phyloP scores from a whole-genome alignment of 768 basidiomycete species.

The Galerina sulciceps region DNA sequence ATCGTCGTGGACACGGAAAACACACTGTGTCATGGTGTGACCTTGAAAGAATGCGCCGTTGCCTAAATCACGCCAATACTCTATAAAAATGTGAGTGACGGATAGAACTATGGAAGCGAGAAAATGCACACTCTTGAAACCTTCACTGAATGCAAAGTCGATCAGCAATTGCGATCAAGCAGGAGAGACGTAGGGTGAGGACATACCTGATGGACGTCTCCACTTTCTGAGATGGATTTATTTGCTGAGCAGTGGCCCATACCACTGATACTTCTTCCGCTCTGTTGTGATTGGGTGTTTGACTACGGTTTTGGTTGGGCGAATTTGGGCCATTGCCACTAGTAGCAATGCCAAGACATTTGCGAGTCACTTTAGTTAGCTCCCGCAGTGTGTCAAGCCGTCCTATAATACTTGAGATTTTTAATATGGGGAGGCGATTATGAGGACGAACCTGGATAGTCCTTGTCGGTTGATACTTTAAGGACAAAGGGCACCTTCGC shows the following conservation, averaged over 20 bases:
- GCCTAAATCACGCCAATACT: not conserved
- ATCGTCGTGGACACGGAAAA: constrained; percentile 13
- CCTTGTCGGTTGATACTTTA: not conserved
- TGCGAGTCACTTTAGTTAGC: not conserved
- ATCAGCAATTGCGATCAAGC: not conserved
- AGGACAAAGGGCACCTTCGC: not conserved
- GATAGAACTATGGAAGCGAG: no score
- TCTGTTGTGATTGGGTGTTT: no score
- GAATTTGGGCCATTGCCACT: not conserved
- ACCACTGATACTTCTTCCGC: not conserved
- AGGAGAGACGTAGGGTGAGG: no score
- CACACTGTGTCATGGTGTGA: constrained; percentile 1
- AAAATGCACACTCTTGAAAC: not conserved
- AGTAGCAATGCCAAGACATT: not conserved
- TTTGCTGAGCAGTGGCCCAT: not conserved
- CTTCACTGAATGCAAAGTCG: not conserved
- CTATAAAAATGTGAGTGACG: not conserved
- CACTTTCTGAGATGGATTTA: not conserved
- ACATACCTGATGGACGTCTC: not conserved
- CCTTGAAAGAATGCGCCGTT: constrained; percentile 7
- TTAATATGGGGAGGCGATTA: not conserved
- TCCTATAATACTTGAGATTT: not conserved
- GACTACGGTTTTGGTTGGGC: no score
- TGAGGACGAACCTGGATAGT: not conserved
- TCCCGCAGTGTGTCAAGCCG: not conserved